Percentiles rank a stretch among this genome's conserved stretches.
These are phyloP conservation scores for Evernia prunastri DNA, from an alignment of 495 filamentous ascomycete species.

Conservation along the genomic window DNA sequence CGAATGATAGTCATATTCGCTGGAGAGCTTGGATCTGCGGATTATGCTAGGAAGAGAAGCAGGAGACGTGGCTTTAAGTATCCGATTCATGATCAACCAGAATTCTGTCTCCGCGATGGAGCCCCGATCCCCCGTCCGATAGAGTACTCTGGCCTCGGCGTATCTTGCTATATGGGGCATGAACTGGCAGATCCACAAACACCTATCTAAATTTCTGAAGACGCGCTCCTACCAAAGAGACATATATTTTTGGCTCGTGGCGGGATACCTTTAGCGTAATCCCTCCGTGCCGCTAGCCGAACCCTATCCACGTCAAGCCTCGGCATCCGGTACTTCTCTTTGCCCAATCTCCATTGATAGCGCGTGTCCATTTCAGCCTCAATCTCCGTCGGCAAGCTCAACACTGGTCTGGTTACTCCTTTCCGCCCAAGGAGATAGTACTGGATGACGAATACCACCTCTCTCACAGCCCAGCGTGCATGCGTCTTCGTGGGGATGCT, in stretches of 20 bases:
- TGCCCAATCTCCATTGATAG: constrained; percentile 4
- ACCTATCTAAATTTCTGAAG: not conserved
- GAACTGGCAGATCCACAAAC: not conserved
- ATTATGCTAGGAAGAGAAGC: not conserved
- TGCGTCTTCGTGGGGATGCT: constrained; percentile 16
- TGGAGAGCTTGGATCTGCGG: not conserved
- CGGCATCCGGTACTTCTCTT: not conserved
- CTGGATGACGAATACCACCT: constrained; percentile 13
- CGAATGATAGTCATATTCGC: not conserved
- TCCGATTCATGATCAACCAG: not conserved
- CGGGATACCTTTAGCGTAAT: too few species aligned
- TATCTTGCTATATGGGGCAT: not conserved
- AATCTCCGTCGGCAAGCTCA: not conserved
- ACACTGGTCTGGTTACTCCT: constrained; percentile 9
- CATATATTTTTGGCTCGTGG: not conserved
- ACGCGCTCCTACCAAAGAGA: constrained; percentile 4
- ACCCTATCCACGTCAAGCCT: not conserved
- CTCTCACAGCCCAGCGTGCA: constrained; percentile 19
- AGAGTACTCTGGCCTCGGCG: not conserved
- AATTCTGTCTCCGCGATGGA: not conserved
- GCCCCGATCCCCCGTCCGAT: not conserved
- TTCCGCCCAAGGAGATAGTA: constrained; percentile 18
- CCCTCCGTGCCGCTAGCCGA: not conserved
- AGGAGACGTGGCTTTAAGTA: not conserved
- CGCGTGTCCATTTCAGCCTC: constrained; percentile 4